phyloP scores from a whole-genome alignment of 352 stramenopile genomes.

The Globisporangium rhizosaccharum region DNA sequence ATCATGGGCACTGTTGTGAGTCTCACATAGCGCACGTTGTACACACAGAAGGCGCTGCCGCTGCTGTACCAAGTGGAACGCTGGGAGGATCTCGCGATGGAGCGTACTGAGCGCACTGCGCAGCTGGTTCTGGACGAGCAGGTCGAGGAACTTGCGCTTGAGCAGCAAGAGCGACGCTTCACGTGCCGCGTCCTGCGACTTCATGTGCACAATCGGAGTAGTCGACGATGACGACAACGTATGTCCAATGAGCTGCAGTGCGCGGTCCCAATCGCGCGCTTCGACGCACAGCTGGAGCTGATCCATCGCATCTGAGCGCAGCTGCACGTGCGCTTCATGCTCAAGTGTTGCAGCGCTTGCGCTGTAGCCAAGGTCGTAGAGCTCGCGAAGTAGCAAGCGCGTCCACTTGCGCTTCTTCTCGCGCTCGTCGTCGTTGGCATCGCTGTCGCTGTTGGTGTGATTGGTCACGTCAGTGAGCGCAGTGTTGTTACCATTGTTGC shows the following conservation, averaged over 20 bases:
- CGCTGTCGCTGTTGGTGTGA: neutral
- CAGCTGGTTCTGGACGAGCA: conserved; percentile 35
- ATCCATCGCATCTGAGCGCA: conserved; percentile 53
- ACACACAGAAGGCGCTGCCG: neutral
- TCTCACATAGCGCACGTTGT: neutral
- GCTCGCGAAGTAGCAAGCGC: conserved; percentile 62
- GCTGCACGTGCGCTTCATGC: conserved; percentile 45
- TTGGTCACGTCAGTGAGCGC: neutral
- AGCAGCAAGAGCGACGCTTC: conserved; percentile 50
- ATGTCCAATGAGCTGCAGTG: conserved; percentile 30
- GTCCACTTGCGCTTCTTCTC: conserved; percentile 50
- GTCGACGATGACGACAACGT: neutral
- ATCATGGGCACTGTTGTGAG: neutral
- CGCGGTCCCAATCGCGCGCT: conserved; percentile 44
- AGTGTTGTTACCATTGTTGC: neutral
- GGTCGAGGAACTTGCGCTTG: conserved; percentile 63
- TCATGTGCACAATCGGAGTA: conserved; percentile 27
- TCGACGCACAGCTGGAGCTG: conserved; percentile 35
- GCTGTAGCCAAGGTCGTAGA: conserved; percentile 63
- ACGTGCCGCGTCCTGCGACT: conserved; percentile 27
- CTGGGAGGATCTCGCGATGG: conserved; percentile 60
- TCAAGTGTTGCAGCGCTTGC: conserved; percentile 43
- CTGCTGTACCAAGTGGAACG: conserved; percentile 24
- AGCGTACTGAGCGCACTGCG: conserved; percentile 43
- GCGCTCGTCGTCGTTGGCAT: neutral